These are phyloP conservation scores for Oryza rufipogon DNA, from an alignment of 176 grass and related monocot genomes.

Conservation along the genomic window DNA sequence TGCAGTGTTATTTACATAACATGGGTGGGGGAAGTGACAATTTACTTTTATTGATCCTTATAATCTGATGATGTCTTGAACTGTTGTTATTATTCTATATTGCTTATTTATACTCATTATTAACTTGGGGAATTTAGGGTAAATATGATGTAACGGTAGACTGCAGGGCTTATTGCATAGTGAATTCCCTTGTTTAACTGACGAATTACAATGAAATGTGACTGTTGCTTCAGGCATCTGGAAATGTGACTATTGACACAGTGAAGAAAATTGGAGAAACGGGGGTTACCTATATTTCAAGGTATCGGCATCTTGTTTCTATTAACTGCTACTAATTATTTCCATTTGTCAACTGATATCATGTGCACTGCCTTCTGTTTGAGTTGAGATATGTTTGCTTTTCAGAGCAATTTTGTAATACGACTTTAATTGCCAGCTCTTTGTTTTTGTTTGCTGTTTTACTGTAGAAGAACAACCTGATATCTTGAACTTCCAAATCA, in stretches of 20 bases:
- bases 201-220: not conserved
- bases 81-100: not conserved
- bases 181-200: not conserved
- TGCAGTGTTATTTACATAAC: not conserved
- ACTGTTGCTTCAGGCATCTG: slow-evolving; percentile 70
- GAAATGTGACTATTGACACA: slow-evolving; percentile 87
- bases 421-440: not conserved
- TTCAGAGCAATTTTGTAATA: not conserved
- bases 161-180: not conserved
- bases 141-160: not conserved
- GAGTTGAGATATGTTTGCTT: not conserved
- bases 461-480: not conserved
- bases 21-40: not conserved
- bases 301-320: slow-evolving; percentile 40
- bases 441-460: slow-evolving; percentile 9
- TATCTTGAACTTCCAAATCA: not conserved
- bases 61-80: not conserved
- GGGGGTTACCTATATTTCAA: slow-evolving; percentile 92
- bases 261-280: slow-evolving; percentile 95
- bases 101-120: not conserved
- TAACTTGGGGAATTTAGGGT: not conserved
- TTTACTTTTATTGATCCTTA: not conserved
- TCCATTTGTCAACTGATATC: not conserved
- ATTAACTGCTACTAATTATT: not conserved
- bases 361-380: not conserved